A percentile compares a stretch with the other conserved stretches of the same genome.
Evolutionary conservation across 2,329 filamentous ascomycete genomes (phyloP).

Genomic region (Cladobotryum protrusum): DNA sequence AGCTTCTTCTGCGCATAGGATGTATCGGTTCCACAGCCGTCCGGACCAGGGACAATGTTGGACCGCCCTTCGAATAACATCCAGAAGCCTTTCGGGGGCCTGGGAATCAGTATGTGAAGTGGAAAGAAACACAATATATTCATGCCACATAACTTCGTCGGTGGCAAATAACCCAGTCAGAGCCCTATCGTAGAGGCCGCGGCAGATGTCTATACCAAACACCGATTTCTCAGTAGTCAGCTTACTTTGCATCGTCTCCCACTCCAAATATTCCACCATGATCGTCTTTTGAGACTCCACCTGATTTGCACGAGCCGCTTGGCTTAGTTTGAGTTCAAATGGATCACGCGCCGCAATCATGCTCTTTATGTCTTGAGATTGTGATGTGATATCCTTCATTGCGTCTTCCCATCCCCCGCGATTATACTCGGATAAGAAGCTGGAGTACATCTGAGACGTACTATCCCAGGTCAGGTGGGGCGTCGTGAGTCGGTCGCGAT

Average conservation of each 20-base stretch:
- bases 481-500: slow-evolving; percentile 61
- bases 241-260: slow-evolving; percentile 64
- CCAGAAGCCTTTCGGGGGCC: slow-evolving; percentile 46
- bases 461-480: slow-evolving; percentile 71
- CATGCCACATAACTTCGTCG: slow-evolving; percentile 73
- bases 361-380: slow-evolving; percentile 58
- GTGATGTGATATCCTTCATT: slow-evolving; percentile 62
- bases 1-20: slow-evolving; percentile 77
- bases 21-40: slow-evolving; percentile 80
- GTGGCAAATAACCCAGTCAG: slow-evolving; percentile 63
- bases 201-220: slow-evolving; percentile 45
- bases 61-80: slow-evolving; percentile 74
- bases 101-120: slow-evolving; percentile 34
- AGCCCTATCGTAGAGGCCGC: slow-evolving; percentile 72
- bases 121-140: slow-evolving; percentile 71
- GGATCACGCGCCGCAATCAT: slow-evolving; percentile 56
- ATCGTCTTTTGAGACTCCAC: slow-evolving; percentile 44
- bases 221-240: slow-evolving; percentile 40
- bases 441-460: slow-evolving; percentile 68
- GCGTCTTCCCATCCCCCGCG: slow-evolving; percentile 64
- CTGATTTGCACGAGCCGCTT: slow-evolving; percentile 52
- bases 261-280: slow-evolving; percentile 70
- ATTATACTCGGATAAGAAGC: slow-evolving; percentile 66
- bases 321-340: slow-evolving; percentile 60
- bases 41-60: slow-evolving; percentile 93